Evolutionary conservation across 2,329 filamentous ascomycete species (phyloP).

Genomic region (Sarocladium oryzae): DNA sequence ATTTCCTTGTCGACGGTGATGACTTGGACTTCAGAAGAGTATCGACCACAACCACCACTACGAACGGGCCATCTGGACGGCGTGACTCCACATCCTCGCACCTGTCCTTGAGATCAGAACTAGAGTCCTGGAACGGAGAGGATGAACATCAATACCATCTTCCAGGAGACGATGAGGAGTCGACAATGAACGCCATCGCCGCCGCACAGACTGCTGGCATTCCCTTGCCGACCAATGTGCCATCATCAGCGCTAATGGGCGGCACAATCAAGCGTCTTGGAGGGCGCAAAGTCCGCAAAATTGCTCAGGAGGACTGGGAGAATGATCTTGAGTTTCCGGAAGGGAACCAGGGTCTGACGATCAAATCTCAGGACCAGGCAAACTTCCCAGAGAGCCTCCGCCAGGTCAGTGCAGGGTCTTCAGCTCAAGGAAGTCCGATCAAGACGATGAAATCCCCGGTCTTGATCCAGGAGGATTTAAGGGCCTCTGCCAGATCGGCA

Average conservation of each 20-base stretch:
- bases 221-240: constrained; percentile 79
- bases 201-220: constrained; percentile 86
- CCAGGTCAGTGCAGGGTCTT: constrained; percentile 54
- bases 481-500: constrained; percentile 23
- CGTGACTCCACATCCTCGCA: constrained; percentile 79
- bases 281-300: constrained; percentile 63
- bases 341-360: constrained; percentile 50
- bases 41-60: constrained; percentile 33
- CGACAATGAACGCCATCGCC: constrained; percentile 78
- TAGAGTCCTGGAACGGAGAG: constrained; percentile 68
- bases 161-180: constrained; percentile 76
- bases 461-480: constrained; percentile 21
- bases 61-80: constrained; percentile 38
- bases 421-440: constrained; percentile 43
- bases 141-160: constrained; percentile 86
- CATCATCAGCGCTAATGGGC: constrained; percentile 80
- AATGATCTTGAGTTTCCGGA: constrained; percentile 69
- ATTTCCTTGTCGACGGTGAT: constrained; percentile 64
- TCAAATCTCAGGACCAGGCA: constrained; percentile 55
- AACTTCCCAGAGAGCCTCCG: constrained; percentile 63
- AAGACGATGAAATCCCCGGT: constrained; percentile 28
- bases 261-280: constrained; percentile 91
- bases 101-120: constrained; percentile 74
- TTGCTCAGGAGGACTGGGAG: constrained; percentile 74
- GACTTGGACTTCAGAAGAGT: constrained; percentile 54